These are phyloP conservation scores for Pseudogymnoascus sp. DNA, from an alignment of 2,329 filamentous ascomycete genomes.

Conservation along the genomic window DNA sequence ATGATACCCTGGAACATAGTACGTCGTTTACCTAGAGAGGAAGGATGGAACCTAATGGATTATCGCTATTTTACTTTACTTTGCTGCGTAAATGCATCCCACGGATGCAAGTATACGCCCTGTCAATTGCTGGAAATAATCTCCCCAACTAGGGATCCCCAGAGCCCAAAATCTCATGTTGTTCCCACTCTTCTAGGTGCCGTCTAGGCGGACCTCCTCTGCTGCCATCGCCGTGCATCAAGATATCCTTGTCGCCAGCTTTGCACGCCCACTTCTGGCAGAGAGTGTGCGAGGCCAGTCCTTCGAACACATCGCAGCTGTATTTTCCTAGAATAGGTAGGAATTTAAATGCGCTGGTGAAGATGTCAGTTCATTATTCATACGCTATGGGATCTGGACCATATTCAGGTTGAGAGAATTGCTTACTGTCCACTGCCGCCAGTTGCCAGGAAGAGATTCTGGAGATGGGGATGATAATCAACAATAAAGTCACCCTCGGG, in stretches of 20 bases:
- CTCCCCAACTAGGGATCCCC: background rate
- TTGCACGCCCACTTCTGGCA: background rate
- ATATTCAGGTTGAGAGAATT: background rate
- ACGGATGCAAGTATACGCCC: too few relatives aligned
- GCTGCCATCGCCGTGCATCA: background rate
- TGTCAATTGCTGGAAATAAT: background rate
- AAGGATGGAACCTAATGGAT: background rate
- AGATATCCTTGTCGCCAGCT: background rate
- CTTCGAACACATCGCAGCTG: background rate
- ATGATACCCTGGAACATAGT: background rate
- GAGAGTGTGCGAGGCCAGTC: background rate
- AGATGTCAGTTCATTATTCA: background rate
- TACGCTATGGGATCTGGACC: background rate
- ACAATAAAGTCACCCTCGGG: conserved; percentile 56
- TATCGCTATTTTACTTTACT: background rate
- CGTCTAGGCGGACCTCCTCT: background rate
- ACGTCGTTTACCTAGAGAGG: background rate
- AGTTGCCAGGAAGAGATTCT: conserved; percentile 40
- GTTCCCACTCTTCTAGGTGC: background rate
- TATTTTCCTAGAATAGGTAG: background rate
- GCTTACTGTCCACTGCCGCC: conserved; percentile 37
- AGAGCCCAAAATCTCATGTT: background rate
- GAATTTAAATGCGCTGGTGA: background rate
- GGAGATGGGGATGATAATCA: conserved; percentile 42
- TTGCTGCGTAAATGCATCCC: too few relatives aligned